Base-by-base conservation (phyloP, 805 yeast genomes). In the Suhomyces pyralidae region DNA sequence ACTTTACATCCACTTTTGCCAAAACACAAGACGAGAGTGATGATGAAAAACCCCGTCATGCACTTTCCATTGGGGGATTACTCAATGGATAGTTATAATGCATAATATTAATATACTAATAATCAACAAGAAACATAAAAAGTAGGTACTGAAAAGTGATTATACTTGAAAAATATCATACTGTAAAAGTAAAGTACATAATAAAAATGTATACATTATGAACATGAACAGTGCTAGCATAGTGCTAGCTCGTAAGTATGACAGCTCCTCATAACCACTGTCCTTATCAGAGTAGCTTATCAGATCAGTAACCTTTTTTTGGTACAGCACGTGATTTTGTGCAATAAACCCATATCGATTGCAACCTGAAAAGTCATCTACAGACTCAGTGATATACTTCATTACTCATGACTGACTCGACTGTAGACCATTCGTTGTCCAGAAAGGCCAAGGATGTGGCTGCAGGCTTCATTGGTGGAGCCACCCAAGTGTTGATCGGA, bases 391-490 rank as follows among this genome's bases (percentile, higher is more conserved):
- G n/a, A n/a, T n/a, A n/a, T n/a, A n/a, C n/a, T n/a, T n/a, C n/a
- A n/a, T n/a, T n/a, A n/a, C 6, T 15, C 19, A 58, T 56, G 61
- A 40, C 56, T 8, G 55, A 57, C 28, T 28, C 45, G 24, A 65
- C 19, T 5, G 61, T 74, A 5, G 80, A 76, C 57, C 63, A 62
- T 14, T 73, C 78, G 1, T 49, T 70, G 26, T 51, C 64, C 3
- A 56, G 80, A 50, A 76, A 75, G 51, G 66, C 60, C 26, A 76
- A 76, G 54, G 80, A 76, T 54, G 62, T 74, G 5, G 64, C 74
- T 3, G 79, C 80, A 12, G 80, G 80, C 1, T 76, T 76, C 54
- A 63, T 75, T 5, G 80, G 80, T 2, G 80, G 80, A 7, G 79
- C 79, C 30, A 70, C 78, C 2, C 80, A 76, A 57, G 80, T 76